Base-by-base conservation (phyloP, 345 rosid species). In the Dovyalis caffra region DNA sequence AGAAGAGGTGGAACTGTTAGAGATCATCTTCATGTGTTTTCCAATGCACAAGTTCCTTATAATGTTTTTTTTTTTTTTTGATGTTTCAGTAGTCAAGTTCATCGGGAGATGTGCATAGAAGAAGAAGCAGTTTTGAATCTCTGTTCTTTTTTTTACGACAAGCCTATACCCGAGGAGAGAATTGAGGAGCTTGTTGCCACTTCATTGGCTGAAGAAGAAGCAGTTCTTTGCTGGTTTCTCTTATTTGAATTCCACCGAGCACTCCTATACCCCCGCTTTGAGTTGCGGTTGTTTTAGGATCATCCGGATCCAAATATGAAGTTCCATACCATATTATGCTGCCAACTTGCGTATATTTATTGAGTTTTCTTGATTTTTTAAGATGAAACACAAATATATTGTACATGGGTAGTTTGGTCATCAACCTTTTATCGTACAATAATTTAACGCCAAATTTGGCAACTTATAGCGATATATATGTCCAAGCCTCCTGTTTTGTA, bases 141-240 rank as follows among this genome's bases (percentile, higher is more conserved):
- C 81, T n/a, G n/a, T n/a, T n/a, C 87, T 72, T 92, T 92, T 76
- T 84, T 93, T 81, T 94, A 92, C 31, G 95, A 94, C 72, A 93
- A 90, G 63, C 83, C 91, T 29, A 84, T 93, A 73, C 98, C 98
- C 0, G 98, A 96, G 78, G 97, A 96, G 79, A 86, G 82, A 74
- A 90, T 95, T 25, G 98, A 91, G 74, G 87, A 87, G 73, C 98
- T 96, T 7, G 83, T 90, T n/a, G 98, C 97, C 35, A 67, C 88
- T 70, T 83, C 95, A 21, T 70, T 91, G 60, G 82, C 82, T 38
- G 97, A 90, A 77, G 92, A 83, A 78, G 81, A n/a, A n/a, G 99
- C 91, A 28, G 89, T 90, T 73, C 95, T 90, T 64, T 93, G 69
- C 94, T 12, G 98, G 95, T 33, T 86, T 31, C 16, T 57, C 18